Percentiles rank a stretch among this genome's conserved stretches.
Evolutionary conservation across 129 eudicot genomes (phyloP).

Genomic region (Tagetes erecta): DNA sequence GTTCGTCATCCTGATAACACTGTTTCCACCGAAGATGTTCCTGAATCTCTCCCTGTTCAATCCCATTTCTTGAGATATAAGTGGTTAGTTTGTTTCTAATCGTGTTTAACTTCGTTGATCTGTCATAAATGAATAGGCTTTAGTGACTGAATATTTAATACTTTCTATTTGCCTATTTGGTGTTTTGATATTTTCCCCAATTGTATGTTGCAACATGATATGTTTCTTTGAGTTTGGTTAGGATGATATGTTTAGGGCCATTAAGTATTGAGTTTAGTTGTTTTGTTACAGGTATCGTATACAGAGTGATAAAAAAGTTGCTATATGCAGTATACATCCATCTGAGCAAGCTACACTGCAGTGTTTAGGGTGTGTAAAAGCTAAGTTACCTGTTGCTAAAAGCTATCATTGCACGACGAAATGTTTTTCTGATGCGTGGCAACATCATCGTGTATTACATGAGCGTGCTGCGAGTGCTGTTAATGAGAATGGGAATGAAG

Average conservation of each 20-base stretch:
- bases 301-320: constrained; percentile 75
- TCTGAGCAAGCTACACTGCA: constrained; percentile 84
- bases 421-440: constrained; percentile 90
- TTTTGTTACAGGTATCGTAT: constrained; percentile 64
- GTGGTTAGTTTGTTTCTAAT: constrained; percentile 44
- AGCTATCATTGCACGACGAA: constrained; percentile 83
- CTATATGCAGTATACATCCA: constrained; percentile 79
- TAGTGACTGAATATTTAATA: background rate
- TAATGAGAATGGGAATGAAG: constrained; percentile 70
- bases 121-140: background rate
- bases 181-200: background rate
- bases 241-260: background rate
- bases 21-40: constrained; percentile 44
- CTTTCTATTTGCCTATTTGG: background rate
- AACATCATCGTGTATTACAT: constrained; percentile 80
- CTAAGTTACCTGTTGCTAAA: constrained; percentile 66
- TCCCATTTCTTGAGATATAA: constrained; percentile 57
- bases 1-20: constrained; percentile 52
- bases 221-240: constrained; percentile 11
- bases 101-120: background rate
- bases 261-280: no score
- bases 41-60: constrained; percentile 51
- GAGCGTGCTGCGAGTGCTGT: constrained; percentile 83
- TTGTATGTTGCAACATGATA: background rate
- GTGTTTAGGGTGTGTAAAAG: constrained; percentile 78